Evolutionary conservation across 306 rosid genomes (phyloP).

Genomic region (Neltuma alba): DNA sequence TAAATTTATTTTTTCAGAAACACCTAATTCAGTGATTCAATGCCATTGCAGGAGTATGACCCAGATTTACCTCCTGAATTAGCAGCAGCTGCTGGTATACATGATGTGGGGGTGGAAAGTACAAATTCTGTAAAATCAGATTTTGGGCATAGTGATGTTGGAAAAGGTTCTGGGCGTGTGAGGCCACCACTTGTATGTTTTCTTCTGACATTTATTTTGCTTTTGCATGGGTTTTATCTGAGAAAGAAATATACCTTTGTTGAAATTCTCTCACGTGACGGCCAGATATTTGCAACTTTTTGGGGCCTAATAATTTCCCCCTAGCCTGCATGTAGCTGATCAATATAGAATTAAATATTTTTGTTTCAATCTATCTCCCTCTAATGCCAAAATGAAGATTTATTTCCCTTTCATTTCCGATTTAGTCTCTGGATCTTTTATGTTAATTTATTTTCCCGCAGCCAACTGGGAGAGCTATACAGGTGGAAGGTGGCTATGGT

Average conservation of each 20-base stretch:
- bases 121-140: slow-evolving; percentile 61
- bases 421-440: slow-evolving; percentile 5
- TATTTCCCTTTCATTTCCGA: slow-evolving; percentile 21
- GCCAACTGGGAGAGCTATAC: slow-evolving; percentile 99
- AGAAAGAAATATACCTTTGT: not conserved
- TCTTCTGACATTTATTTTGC: slow-evolving; percentile 20
- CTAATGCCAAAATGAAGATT: not conserved
- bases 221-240: not conserved
- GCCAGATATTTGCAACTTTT: slow-evolving; percentile 13
- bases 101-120: slow-evolving; percentile 61
- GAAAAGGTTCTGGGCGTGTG: slow-evolving; percentile 64
- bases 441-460: slow-evolving; percentile 46
- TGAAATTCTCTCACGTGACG: not conserved
- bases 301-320: not conserved
- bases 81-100: slow-evolving; percentile 92
- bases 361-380: slow-evolving; percentile 12
- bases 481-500: slow-evolving; percentile 97
- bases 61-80: slow-evolving; percentile 99
- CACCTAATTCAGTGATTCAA: slow-evolving; percentile 21
- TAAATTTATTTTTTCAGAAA: not conserved
- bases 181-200: slow-evolving; percentile 82
- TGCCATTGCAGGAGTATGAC: slow-evolving; percentile 76
- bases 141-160: slow-evolving; percentile 62
- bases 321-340: slow-evolving; percentile 33
- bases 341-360: slow-evolving; percentile 21